Base-by-base conservation (phyloP, 192 early-diverging fungal genomes). In the Rhizophagus clarus region DNA sequence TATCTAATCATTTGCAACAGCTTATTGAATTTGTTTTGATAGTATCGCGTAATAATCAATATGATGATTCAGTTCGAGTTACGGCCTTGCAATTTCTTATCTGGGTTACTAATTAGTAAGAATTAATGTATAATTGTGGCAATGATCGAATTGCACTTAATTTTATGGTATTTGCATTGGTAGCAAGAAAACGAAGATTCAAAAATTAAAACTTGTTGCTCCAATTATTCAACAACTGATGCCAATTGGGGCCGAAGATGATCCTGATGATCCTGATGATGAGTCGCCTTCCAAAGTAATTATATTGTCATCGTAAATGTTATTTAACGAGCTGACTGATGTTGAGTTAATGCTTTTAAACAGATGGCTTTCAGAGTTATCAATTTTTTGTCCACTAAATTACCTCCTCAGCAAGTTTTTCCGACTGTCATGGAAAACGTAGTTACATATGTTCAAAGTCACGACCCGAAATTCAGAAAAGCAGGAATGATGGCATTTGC, bases 331-430 rank as follows among this genome's bases (percentile, higher is more conserved):
- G 15, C 17, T 42, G 14, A 60, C 64, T 42, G 10, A 24, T 68
- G 28, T 68, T 49, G 71, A 29, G 49, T 62, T 83, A 74, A 45
- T 26, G 63, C 15, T 40, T 3, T 47, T 74, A 61, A 63, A 61
- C 51, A 83, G 80, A 73, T 91, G 45, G 86, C 89, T 72, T 91
- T 84, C 75, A 87, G 87, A 72, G 83, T 96, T 62, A 88, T 97
- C 61, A 96, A 93, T 79, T 88, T 92, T 51, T 72, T 97, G 45
- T 90, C 94, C 24, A 93, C 94, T 45, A 93, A 94, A 74, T 86
- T 96, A 62, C 93, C 96, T 67, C 95, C 96, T 76, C 90, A 92
- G 82, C 92, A 96, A 71, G 93, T 97, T 7, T 97, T 97, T 85
- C 96, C 96, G 14, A 83, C 89, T 31, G 91, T 94, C 64, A 88